phyloP scores from a whole-genome alignment of 495 filamentous ascomycete species.

The Penicillium turbatum region DNA sequence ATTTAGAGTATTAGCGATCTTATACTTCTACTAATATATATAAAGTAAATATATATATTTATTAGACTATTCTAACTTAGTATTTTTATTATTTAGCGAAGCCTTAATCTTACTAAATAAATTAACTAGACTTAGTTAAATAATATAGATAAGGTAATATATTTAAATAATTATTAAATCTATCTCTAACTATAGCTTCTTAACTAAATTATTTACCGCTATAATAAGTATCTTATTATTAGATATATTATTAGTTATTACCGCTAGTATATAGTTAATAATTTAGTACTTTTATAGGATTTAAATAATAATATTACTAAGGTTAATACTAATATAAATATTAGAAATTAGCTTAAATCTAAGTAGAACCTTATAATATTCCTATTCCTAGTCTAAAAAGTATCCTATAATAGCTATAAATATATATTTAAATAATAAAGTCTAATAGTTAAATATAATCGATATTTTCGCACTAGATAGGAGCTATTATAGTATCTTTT shows the following conservation, averaged over 20 bases:
- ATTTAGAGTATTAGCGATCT: no score
- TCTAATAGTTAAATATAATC: conserved; percentile 14
- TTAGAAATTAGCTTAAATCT: conserved; percentile 17
- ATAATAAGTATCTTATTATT: conserved; percentile 25
- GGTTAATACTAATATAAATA: conserved; percentile 5
- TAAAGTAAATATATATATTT: conserved; percentile 9
- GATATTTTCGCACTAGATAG: conserved; percentile 6
- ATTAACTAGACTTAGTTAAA: conserved; percentile 17
- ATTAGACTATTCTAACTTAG: no score
- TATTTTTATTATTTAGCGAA: conserved; percentile 1
- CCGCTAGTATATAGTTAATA: conserved; percentile 12
- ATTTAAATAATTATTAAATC: no score
- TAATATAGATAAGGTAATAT: conserved; percentile 14
- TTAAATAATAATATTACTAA: conserved; percentile 12
- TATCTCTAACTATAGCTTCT: no score
- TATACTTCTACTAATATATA: conserved; percentile 10
- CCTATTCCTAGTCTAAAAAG: conserved; percentile 18
- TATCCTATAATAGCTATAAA: conserved; percentile 26
- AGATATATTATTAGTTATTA: conserved; percentile 21
- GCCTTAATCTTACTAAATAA: conserved; percentile 13
- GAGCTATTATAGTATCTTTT: conserved; percentile 6
- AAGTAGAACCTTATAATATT: conserved; percentile 22
- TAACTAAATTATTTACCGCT: no score
- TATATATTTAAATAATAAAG: conserved; percentile 7
- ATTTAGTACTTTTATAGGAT: conserved; percentile 7